Percentiles rank a stretch among this genome's conserved stretches.
These are phyloP conservation scores for Trichothecium sympodiale DNA, from an alignment of 2,329 filamentous ascomycete species.

Conservation along the genomic window DNA sequence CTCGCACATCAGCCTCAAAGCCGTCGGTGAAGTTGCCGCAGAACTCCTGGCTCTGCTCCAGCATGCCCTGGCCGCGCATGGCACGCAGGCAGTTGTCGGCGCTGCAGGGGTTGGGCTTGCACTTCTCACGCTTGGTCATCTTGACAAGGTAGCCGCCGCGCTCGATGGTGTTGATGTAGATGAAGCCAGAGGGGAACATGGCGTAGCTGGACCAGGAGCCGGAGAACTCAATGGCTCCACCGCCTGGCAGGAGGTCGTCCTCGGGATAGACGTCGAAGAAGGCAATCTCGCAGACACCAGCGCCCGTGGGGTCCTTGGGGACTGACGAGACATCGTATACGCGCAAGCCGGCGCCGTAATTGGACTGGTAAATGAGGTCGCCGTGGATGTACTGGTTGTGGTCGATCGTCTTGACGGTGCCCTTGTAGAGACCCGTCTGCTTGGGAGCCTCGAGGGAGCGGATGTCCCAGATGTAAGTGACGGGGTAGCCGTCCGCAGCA, in stretches of 20 bases:
- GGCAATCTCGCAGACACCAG: constrained; percentile 27
- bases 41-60: constrained; percentile 8
- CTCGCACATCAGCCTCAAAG: constrained; percentile 2
- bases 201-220: constrained; percentile 34
- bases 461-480: constrained; percentile 39
- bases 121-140: constrained; percentile 12
- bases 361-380: constrained; percentile 30
- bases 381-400: constrained; percentile 33
- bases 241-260: constrained; percentile 27
- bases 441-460: constrained; percentile 26
- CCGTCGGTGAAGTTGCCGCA: constrained; percentile 5
- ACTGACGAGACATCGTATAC: constrained; percentile 21
- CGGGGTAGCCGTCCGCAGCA: constrained; percentile 29
- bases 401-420: constrained; percentile 24
- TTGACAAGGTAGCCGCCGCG: constrained; percentile 27
- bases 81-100: constrained; percentile 8
- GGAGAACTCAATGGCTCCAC: constrained; percentile 22
- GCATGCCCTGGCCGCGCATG: constrained; percentile 5
- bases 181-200: constrained; percentile 27
- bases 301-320: constrained; percentile 22
- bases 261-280: constrained; percentile 38
- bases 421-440: constrained; percentile 29
- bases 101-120: constrained; percentile 10
- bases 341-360: constrained; percentile 32
- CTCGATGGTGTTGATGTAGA: constrained; percentile 32